Base-by-base conservation (phyloP, 257 asterid species). In the Gardenia jasminoides region DNA sequence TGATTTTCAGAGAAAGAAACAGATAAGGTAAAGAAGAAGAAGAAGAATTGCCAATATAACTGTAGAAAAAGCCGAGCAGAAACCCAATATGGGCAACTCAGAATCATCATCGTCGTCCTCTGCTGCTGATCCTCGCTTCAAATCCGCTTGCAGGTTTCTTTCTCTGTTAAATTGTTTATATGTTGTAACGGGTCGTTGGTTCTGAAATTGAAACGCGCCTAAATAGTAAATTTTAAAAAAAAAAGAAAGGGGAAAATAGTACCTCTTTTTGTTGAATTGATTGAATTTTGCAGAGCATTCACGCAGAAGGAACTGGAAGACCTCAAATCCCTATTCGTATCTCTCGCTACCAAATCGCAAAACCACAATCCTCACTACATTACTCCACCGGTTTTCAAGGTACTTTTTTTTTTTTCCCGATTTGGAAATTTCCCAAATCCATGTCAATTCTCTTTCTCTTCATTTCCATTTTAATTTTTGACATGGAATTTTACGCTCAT, bases 361-460 rank as follows among this genome's bases (percentile, higher is more conserved):
- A 89, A 17, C 61, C 3, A 79, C 87, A 74, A 85, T 69, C 92
- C 85, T 2, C 72, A 92, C 22, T 85, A 78, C 85, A 78, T 93
- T 17, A 83, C 94, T 81, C 87, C 87, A 61, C 26, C 80, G 50
- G 94, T 86, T 85, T 90, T 93, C 93, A 93, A 93, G 94, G 99
- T 92, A 19, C 24, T 7, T 54, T 1, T 11, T 73, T 31, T 12
- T 24, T n/a, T n/a, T n/a, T n/a, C n/a, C n/a, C n/a, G n/a, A n/a
- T n/a, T 10, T 36, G 41, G n/a, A 61, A 22, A 24, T 4, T 64
- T 13, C 20, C 65, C n/a, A 36, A 61, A 10, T 20, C 36, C 69
- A 16, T 28, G 65, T 59, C 39, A 10, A 20, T 31, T 33, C n/a
- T 66, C 26, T 10, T 41, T 39, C 56, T 28, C 41, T 76, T 59